Base-by-base conservation (phyloP, 1,139 yeast genomes). In the Geotrichum aggregatum region DNA sequence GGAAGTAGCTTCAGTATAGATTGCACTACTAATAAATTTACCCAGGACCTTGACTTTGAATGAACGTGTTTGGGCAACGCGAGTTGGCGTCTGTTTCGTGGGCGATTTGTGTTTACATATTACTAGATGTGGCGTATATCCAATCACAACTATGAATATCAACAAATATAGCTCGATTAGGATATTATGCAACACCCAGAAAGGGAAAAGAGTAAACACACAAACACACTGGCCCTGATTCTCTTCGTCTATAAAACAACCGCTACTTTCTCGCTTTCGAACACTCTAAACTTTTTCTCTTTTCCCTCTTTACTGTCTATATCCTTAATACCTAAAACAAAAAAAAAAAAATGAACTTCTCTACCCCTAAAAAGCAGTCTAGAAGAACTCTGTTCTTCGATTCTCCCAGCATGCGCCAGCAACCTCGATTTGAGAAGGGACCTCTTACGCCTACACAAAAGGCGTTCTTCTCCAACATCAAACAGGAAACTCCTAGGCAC, bases 361-460 rank as follows among this genome's bases (percentile, higher is more conserved):
- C 59, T 34, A 64, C 68, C 16, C 68, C 68, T 4, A 56, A 56
- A 21, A 60, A 63, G 39, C 56, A 62, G 16, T 55, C 54, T 1
- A 58, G 61, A 53, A 52, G 59, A 56, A 60, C 64, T 6, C 55
- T 58, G 44, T 58, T 52, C 54, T 61, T 54, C 51, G 64, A 57
- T 50, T 56, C 59, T 21, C 65, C 63, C 16, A 48, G 57, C 24
- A 58, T 52, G 40, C 50, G 53, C 14, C 58, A 50, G 43, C 56
- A 30, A 14, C 36, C 36, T n/a, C 56, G 56, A 38, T 50, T 55
- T 43, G 61, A 52, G 55, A 55, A 52, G 22, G 39, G 41, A 36
- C 52, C 24, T 52, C 57, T 34, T n/a, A 41, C 45, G 42, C 52
- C 57, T 44, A 46, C 38, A 24, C 34, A 31, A 28, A 30, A 39